phyloP scores from a whole-genome alignment of 2,329 filamentous ascomycete genomes.

The Drechmeria coniospora region DNA sequence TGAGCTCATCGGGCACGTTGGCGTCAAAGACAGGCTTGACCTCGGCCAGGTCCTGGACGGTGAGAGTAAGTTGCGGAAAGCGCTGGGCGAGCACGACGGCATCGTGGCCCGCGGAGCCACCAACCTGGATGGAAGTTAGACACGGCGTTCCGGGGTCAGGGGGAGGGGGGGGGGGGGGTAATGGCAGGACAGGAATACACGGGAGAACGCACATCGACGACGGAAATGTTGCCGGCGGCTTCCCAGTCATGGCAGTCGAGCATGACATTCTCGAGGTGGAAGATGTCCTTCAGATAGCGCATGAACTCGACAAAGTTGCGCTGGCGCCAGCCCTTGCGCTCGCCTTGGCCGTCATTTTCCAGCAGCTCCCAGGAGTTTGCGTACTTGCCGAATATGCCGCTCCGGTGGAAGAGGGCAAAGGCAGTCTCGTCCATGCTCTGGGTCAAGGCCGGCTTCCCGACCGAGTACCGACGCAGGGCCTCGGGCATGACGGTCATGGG shows the following conservation, averaged over 20 bases:
- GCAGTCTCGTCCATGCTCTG: conserved; percentile 20
- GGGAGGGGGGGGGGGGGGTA: too few species aligned
- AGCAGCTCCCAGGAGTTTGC: conserved; percentile 22
- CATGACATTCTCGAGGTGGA: conserved; percentile 19
- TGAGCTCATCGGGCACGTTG: conserved; percentile 18
- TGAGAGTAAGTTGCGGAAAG: conserved; percentile 24
- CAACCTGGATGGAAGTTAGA: conserved; percentile 14
- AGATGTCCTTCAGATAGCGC: conserved; percentile 23
- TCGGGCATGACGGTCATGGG: conserved; percentile 19
- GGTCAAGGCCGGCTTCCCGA: conserved; percentile 14
- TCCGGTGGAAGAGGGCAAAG: conserved; percentile 20
- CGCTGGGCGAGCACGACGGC: conserved; percentile 23
- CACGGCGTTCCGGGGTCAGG: too few species aligned
- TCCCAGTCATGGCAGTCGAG: conserved; percentile 21
- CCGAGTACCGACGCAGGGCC: conserved; percentile 16
- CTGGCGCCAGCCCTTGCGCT: conserved; percentile 21
- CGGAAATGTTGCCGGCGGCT: conserved; percentile 16
- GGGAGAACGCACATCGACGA: conserved; percentile 24
- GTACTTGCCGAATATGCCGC: conserved; percentile 14
- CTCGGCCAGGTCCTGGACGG: conserved; percentile 28
- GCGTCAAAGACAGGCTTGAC: conserved; percentile 18
- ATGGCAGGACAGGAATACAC: not conserved
- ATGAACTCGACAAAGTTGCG: conserved; percentile 24
- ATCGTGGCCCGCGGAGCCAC: conserved; percentile 26
- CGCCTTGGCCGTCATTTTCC: conserved; percentile 24